phyloP scores from a whole-genome alignment of 1,284 basidiomycete genomes.

The Heliocybe sulcata region DNA sequence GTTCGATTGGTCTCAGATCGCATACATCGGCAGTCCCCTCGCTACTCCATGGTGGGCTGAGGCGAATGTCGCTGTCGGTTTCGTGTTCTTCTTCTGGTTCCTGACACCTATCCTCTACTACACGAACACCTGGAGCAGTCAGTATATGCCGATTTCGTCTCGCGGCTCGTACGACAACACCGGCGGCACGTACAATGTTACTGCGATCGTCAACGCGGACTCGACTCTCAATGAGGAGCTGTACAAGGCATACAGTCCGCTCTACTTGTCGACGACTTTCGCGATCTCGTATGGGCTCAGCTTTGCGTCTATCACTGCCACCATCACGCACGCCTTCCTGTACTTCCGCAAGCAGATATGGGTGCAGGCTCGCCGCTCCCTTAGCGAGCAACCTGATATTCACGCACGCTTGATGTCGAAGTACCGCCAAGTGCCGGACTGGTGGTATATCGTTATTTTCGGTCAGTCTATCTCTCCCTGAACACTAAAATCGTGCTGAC shows the following conservation, averaged over 20 bases:
- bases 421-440: conserved; percentile 73
- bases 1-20: conserved; percentile 38
- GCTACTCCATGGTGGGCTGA: conserved; percentile 30
- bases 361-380: conserved; percentile 52
- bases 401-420: conserved; percentile 78
- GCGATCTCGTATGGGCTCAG: conserved; percentile 59
- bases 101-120: conserved; percentile 58
- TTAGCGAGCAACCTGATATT: conserved; percentile 78
- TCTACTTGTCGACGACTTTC: conserved; percentile 62
- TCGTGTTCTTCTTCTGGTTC: conserved; percentile 60
- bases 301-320: conserved; percentile 50
- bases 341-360: conserved; percentile 79
- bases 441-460: conserved; percentile 59
- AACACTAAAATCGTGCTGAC: conserved; percentile 10
- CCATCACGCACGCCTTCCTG: conserved; percentile 72
- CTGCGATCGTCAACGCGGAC: conserved; percentile 43
- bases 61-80: conserved; percentile 52
- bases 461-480: background rate
- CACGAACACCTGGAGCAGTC: conserved; percentile 41
- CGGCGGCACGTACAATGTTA: conserved; percentile 48
- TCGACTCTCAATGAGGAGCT: conserved; percentile 41
- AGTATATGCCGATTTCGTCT: conserved; percentile 46
- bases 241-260: conserved; percentile 50
- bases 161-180: conserved; percentile 51
- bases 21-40: conserved; percentile 45